Evolutionary conservation across 306 rosid genomes (phyloP).

Genomic region (Cercis canadensis): DNA sequence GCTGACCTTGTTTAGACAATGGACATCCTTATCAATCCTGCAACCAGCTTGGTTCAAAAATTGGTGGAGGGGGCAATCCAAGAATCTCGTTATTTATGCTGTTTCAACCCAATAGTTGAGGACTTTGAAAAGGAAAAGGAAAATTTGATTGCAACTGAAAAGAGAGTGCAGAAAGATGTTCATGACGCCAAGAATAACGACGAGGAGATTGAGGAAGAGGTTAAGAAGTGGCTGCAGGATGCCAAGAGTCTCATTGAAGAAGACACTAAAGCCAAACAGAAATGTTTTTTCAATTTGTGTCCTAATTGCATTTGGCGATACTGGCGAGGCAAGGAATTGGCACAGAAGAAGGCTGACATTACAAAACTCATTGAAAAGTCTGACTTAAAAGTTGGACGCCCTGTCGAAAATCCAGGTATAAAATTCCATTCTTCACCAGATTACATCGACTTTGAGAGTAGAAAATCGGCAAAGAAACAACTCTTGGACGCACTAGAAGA

Average conservation of each 20-base stretch:
- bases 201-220: too few species aligned
- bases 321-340: conserved; percentile 10
- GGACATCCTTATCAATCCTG: not conserved
- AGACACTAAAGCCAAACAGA: conserved; percentile 24
- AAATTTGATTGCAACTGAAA: too few species aligned
- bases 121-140: conserved; percentile 62
- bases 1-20: too few species aligned
- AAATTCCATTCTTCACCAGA: not conserved
- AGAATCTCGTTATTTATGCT: not conserved
- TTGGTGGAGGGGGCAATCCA: too few species aligned
- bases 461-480: not conserved
- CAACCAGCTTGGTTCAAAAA: conserved; percentile 17
- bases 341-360: conserved; percentile 39
- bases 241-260: conserved; percentile 61
- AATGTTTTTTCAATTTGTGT: conserved; percentile 24
- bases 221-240: conserved; percentile 42
- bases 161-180: too few species aligned
- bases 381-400: conserved; percentile 39
- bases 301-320: conserved; percentile 36
- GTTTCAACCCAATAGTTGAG: conserved; percentile 53
- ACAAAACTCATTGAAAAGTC: conserved; percentile 39
- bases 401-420: not conserved
- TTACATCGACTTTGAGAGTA: conserved; percentile 3
- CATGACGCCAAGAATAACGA: too few species aligned
- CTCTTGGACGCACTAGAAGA: conserved; percentile 2